Evolutionary conservation across 1,139 yeast genomes (phyloP), one percentile per base, ranked within the genome.

Genomic region (Taiozyma sp.): DNA sequence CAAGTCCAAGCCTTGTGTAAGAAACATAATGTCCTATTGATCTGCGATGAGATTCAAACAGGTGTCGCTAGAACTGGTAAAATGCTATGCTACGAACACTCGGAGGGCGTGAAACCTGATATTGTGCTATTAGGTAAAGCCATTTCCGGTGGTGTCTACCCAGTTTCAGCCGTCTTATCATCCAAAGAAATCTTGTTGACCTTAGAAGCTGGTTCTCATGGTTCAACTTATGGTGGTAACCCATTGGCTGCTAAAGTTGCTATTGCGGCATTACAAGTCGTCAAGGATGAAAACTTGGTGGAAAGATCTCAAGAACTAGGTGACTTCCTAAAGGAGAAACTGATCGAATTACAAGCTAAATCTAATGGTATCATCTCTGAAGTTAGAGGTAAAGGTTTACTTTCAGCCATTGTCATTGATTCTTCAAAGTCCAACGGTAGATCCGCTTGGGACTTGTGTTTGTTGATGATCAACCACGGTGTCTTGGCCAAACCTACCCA

Each of bases 51-150:
- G 75, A 90, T 93, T 68, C 98, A 92, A 75, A 92, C 99, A 36
- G 98, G 99, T 71, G 82, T 92, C 68, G 98, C 96, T 51, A 86
- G 99, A 78, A 93, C 98, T 39, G 98, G 98, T 65, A 89, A 88
- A 74, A 79, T 92, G 80, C 79, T 92, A 57, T 90, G 97, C 69
- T 85, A 84, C 72, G 96, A 92, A 73, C 97, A 93, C 73, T 84
- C 86, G 56, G 74, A 74, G 60, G 80, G 80, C 58, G 89, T 91
- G 60, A 73, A 76, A 65, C 98, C 99, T 49, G 98, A 92, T 71
- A 75, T 92, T 57, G 83, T 93, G 19, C 74, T 91, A 49, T 79
- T 92, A 61, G 98, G 98, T 64, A 92, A 92, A 74, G 99, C 98
- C 56, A 82, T 92, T 59, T 86, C 96, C 43, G 98, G 99, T 54